These are phyloP conservation scores for Solanum appendiculatum DNA, from an alignment of 257 asterid genomes.

Conservation along the genomic window DNA sequence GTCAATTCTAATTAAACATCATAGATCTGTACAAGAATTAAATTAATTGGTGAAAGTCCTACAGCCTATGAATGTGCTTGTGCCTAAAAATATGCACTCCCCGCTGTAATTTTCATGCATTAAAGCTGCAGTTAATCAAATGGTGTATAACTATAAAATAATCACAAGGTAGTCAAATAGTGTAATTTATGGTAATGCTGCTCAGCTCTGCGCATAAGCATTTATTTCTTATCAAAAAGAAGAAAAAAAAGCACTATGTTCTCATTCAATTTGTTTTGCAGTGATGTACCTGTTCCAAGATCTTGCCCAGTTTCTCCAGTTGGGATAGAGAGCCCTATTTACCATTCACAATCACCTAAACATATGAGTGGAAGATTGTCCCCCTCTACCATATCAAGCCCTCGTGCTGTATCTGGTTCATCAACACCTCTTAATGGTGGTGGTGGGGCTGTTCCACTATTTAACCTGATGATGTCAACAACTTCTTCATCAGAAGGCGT, in stretches of 20 bases:
- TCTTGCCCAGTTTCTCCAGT: neutral
- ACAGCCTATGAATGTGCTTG: neutral
- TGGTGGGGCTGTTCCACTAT: constrained; percentile 1
- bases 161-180: neutral
- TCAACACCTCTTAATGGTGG: constrained; percentile 8
- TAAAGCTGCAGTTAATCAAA: neutral
- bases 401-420: constrained; percentile 11
- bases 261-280: neutral
- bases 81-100: neutral
- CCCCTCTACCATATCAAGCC: constrained; percentile 2
- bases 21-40: neutral
- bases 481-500: neutral
- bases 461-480: neutral
- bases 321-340: neutral
- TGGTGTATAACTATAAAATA: neutral
- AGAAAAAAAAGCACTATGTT: neutral
- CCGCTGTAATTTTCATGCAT: neutral
- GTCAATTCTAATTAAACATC: neutral
- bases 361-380: constrained; percentile 15
- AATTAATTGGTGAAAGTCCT: neutral
- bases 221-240: neutral
- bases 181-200: neutral
- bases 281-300: neutral
- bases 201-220: neutral
- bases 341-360: constrained; percentile 7